These are phyloP conservation scores for Hirschioporus abietinus DNA, from an alignment of 768 basidiomycete genomes.

Conservation along the genomic window DNA sequence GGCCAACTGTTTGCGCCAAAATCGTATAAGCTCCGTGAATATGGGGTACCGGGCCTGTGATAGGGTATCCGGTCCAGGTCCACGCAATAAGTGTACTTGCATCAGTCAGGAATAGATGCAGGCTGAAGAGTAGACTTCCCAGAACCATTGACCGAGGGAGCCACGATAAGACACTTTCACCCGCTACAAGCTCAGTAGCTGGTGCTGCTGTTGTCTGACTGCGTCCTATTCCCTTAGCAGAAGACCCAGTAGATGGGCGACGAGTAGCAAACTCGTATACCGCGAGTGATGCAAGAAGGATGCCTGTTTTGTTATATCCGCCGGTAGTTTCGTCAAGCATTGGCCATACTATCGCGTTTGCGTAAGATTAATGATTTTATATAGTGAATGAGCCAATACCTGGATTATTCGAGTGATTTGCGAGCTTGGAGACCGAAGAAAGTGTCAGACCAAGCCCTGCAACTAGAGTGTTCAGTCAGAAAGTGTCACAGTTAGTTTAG, in stretches of 20 bases:
- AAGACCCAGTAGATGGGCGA: slow-evolving; percentile 13
- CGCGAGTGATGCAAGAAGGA: slow-evolving; percentile 52
- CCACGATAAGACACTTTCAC: slow-evolving; percentile 24
- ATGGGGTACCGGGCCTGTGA: slow-evolving; percentile 69
- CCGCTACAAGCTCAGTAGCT: neutral
- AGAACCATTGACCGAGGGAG: slow-evolving; percentile 46
- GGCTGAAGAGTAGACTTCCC: slow-evolving; percentile 62
- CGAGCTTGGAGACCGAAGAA: slow-evolving; percentile 66
- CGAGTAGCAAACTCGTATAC: slow-evolving; percentile 51
- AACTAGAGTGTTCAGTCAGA: slow-evolving; percentile 32
- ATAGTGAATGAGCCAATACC: slow-evolving; percentile 31
- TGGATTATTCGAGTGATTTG: slow-evolving; percentile 79
- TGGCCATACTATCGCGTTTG: slow-evolving; percentile 59
- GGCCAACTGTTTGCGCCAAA: slow-evolving; percentile 53
- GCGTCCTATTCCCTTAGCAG: slow-evolving; percentile 5
- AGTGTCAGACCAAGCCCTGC: slow-evolving; percentile 61
- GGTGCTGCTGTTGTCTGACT: slow-evolving; percentile 13
- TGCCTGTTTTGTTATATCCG: slow-evolving; percentile 65
- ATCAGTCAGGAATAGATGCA: slow-evolving; percentile 72
- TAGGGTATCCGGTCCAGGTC: slow-evolving; percentile 86
- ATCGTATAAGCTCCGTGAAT: slow-evolving; percentile 67
- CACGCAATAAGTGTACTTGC: slow-evolving; percentile 75
- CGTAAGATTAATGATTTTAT: slow-evolving; percentile 6
- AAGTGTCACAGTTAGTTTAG: neutral
- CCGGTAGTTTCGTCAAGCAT: slow-evolving; percentile 60